Evolutionary conservation across 495 filamentous ascomycete species (phyloP).

Genomic region (Chaetomium tenue): DNA sequence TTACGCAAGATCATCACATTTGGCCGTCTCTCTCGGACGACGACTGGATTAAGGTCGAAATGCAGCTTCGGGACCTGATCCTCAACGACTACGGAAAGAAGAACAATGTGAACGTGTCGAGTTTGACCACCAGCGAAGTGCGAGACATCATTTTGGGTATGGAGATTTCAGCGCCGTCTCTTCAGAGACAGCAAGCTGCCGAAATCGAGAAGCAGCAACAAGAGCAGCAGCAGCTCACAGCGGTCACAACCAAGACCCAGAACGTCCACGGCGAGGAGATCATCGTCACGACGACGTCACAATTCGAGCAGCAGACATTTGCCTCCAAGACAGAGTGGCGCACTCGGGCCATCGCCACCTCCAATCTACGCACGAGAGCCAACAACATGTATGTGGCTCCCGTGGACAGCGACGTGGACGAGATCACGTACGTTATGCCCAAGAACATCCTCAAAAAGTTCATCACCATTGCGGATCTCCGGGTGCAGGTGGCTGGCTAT

Average conservation of each 20-base stretch:
- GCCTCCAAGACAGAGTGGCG: conserved; percentile 99
- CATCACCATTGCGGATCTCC: conserved; percentile 96
- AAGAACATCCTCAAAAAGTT: conserved; percentile 99
- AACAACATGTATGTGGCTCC: conserved; percentile 99
- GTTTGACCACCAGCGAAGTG: conserved; percentile 93
- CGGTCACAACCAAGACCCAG: conserved; percentile 96
- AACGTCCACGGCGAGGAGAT: conserved; percentile 98
- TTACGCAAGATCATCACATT: conserved; percentile 98
- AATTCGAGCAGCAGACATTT: conserved; percentile 96
- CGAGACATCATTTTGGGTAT: conserved; percentile 99
- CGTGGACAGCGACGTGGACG: conserved; percentile 76
- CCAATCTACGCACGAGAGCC: conserved; percentile 87
- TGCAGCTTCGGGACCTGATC: conserved; percentile 91
- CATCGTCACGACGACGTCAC: conserved; percentile 94
- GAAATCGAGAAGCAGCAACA: conserved; percentile 99
- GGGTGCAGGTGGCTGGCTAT: conserved; percentile 93
- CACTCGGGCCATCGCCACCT: conserved; percentile 92
- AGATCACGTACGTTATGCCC: conserved; percentile 95
- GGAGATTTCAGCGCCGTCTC: conserved; percentile 97
- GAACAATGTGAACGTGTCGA: conserved; percentile 98
- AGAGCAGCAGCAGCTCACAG: conserved; percentile 93
- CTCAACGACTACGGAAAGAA: conserved; percentile 99
- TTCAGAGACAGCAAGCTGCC: conserved; percentile 98
- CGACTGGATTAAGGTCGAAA: conserved; percentile 99
- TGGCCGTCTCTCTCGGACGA: conserved; percentile 95